These are phyloP conservation scores for Mycogone perniciosa DNA, from an alignment of 2,329 filamentous ascomycete species.

Conservation along the genomic window DNA sequence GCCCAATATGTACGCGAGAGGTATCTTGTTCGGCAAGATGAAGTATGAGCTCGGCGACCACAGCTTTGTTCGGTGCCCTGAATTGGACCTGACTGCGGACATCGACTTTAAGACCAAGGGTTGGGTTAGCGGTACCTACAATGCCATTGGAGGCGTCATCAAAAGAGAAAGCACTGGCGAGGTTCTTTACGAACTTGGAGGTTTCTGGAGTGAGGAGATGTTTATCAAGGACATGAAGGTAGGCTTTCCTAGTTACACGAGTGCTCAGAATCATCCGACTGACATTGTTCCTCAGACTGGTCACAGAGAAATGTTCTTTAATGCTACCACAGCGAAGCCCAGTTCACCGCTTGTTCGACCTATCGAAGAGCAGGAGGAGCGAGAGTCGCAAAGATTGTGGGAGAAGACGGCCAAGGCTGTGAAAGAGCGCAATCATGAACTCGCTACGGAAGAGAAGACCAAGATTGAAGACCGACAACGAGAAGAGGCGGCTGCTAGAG, in stretches of 20 bases:
- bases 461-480: conserved; percentile 89
- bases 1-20: conserved; percentile 97
- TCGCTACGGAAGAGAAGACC: conserved; percentile 93
- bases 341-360: conserved; percentile 68
- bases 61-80: conserved; percentile 85
- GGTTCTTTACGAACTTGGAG: conserved; percentile 82
- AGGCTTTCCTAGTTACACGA: conserved; percentile 25
- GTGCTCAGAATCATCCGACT: background rate
- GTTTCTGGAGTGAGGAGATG: conserved; percentile 94
- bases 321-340: conserved; percentile 72
- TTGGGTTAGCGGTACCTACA: conserved; percentile 93
- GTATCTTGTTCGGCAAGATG: conserved; percentile 98
- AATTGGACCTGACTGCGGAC: conserved; percentile 78
- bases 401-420: conserved; percentile 73
- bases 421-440: conserved; percentile 75
- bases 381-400: conserved; percentile 90
- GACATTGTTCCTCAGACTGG: conserved; percentile 56
- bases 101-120: conserved; percentile 99
- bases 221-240: conserved; percentile 76
- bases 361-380: conserved; percentile 77
- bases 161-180: conserved; percentile 84
- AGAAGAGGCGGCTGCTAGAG: conserved; percentile 75
- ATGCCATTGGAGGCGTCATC: conserved; percentile 87
- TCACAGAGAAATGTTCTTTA: conserved; percentile 83
- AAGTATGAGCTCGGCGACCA: conserved; percentile 98